Conservation (phyloP, 2,329 filamentous ascomycete genomes). For the Cadophora sp. region DNA sequence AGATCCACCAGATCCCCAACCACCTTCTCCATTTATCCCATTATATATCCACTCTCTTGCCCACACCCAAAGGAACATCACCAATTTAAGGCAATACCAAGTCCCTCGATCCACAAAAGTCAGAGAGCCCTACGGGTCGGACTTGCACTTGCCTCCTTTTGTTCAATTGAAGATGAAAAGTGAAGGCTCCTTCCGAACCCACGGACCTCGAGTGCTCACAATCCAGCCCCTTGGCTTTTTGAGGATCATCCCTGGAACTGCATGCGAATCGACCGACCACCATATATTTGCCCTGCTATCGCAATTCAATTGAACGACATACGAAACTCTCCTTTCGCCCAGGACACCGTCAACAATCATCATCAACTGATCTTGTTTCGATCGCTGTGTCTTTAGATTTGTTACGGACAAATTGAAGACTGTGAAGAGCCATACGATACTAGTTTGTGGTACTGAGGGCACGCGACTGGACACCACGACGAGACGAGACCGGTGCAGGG, state of each 20-base stretch:
- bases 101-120: neutral
- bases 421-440: neutral
- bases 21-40: neutral
- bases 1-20: neutral
- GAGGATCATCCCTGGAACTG: conserved; percentile 13
- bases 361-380: neutral
- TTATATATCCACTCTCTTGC: neutral
- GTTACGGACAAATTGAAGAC: no score
- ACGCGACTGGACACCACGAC: neutral
- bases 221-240: conserved; percentile 1
- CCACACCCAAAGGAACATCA: no score
- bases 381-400: neutral
- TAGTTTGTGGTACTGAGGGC: neutral
- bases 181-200: conserved; percentile 4
- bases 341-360: neutral
- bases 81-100: neutral
- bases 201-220: neutral
- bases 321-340: neutral
- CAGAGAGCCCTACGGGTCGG: neutral
- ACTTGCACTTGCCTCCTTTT: conserved; percentile 6
- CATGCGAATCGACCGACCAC: neutral
- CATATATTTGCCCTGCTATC: conserved; percentile 9
- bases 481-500: neutral
- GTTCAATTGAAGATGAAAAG: no score
- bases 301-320: neutral